Evolutionary conservation across 352 stramenopile species (phyloP), one percentile per base, ranked within the genome.

Genomic region (Pythium sp.): DNA sequence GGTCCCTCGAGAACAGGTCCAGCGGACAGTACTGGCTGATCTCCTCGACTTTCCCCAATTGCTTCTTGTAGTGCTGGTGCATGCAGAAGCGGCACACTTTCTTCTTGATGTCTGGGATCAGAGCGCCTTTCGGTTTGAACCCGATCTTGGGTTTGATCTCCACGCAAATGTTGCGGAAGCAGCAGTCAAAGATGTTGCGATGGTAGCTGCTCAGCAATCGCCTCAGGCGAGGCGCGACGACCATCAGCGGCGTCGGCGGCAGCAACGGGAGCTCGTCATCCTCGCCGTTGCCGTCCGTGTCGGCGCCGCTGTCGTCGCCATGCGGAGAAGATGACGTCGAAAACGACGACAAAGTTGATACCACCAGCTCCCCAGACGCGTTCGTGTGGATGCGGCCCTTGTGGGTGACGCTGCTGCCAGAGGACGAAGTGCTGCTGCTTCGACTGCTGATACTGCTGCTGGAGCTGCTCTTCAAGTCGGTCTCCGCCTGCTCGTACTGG

Each of bases 131-230:
- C 0, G 86, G 84, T 41, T 93, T 86, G 62, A 93, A 92, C 1
- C 87, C 86, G 49, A 91, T 92, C 74, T 95, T 97, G 24, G 88
- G 86, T 68, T 97, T 97, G 59, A 97, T 75, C 68, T 97, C 89
- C 57, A 97, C 82, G 67, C 87, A 92, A 51, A 97, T 86, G 60
- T 92, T 92, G 47, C 86, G 81, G 69, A 93, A 93, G 68, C 86
- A 93, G 65, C 86, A 93, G 74, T 93, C 86, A 58, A 93, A 93
- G 30, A 93, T 85, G 63, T 90, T 91, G 47, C 75, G 78, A 12
- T 77, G 75, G 43, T 77, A 76, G 65, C 65, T 78, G 64, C 72
- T 90, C 34, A 69, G 65, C 18, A 77, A 32, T 49, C 73, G 72
- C 18, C 65, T 68, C 20, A 70, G 57, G 9, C 71, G 65, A 22